Conservation (phyloP, 139 green algal genomes). For the Spirogloea muscicola region DNA sequence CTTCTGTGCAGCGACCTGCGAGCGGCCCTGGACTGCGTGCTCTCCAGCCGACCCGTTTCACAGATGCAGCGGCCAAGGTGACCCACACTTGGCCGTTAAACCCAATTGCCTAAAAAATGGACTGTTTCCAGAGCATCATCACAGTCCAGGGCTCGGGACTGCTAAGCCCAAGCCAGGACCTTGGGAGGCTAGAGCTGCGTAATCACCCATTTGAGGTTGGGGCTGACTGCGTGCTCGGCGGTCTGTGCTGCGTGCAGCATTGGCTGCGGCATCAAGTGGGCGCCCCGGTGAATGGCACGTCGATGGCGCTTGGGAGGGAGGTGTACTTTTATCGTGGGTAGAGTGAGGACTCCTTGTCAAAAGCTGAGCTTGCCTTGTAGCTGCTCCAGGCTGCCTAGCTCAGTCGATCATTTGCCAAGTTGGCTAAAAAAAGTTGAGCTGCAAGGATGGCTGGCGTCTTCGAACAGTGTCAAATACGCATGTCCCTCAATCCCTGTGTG, state of each 20-base stretch:
- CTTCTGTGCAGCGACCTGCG: conserved; percentile 56
- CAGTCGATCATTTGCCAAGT: no score
- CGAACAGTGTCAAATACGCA: no score
- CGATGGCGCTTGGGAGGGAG: no score
- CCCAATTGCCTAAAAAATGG: neutral
- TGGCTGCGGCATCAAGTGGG: conserved; percentile 31
- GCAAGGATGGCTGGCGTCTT: no score
- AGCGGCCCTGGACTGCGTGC: conserved; percentile 56
- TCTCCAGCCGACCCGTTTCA: conserved; percentile 49
- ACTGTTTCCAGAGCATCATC: neutral
- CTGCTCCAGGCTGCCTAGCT: no score
- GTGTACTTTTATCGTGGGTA: no score
- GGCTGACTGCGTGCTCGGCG: neutral
- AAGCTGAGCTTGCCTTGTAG: no score
- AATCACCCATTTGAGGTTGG: neutral
- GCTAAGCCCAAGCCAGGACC: neutral
- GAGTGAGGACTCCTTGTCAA: no score
- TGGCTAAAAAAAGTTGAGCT: no score
- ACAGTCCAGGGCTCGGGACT: neutral
- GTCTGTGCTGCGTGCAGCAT: conserved; percentile 1
- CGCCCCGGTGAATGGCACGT: no score
- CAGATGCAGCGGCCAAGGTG: conserved; percentile 32
- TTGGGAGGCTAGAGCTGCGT: neutral
- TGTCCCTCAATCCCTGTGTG: no score
- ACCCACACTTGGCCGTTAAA: neutral